Evolutionary conservation across 2,329 filamentous ascomycete species (phyloP).

Genomic region (Drechmeria coniospora): DNA sequence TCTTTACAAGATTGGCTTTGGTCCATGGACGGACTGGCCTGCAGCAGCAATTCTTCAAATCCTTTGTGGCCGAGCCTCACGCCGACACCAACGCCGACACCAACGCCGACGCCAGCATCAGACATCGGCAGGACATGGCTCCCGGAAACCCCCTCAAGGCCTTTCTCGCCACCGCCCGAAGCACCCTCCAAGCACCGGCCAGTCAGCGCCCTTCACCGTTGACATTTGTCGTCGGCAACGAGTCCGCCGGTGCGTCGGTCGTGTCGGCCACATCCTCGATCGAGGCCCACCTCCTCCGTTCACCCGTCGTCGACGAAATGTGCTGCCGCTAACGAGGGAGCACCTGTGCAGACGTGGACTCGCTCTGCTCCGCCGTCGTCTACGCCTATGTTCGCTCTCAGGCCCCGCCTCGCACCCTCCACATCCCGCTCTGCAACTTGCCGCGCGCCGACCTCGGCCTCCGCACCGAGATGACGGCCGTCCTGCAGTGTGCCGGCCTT

Average conservation of each 20-base stretch:
- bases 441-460: slow-evolving; percentile 50
- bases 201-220: slow-evolving; percentile 30
- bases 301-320: not conserved
- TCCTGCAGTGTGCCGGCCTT: slow-evolving; percentile 46
- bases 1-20: too few species aligned
- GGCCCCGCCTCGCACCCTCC: slow-evolving; percentile 35
- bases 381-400: slow-evolving; percentile 60
- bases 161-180: slow-evolving; percentile 36
- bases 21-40: too few species aligned
- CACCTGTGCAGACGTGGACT: slow-evolving; percentile 71
- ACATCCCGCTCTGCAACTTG: slow-evolving; percentile 62
- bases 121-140: slow-evolving; percentile 10
- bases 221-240: slow-evolving; percentile 51
- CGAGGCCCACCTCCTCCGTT: not conserved
- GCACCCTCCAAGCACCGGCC: slow-evolving; percentile 27
- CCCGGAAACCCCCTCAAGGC: slow-evolving; percentile 25
- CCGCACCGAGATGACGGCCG: slow-evolving; percentile 56
- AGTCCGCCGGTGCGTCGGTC: slow-evolving; percentile 40
- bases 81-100: too few species aligned
- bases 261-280: not conserved
- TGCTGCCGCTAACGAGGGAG: not conserved
- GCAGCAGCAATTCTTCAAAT: too few species aligned
- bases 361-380: slow-evolving; percentile 57
- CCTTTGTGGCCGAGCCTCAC: too few species aligned
- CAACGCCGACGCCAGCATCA: too few species aligned